Conservation (phyloP, 2,329 filamentous ascomycete genomes). For the Fusarium dimerum region DNA sequence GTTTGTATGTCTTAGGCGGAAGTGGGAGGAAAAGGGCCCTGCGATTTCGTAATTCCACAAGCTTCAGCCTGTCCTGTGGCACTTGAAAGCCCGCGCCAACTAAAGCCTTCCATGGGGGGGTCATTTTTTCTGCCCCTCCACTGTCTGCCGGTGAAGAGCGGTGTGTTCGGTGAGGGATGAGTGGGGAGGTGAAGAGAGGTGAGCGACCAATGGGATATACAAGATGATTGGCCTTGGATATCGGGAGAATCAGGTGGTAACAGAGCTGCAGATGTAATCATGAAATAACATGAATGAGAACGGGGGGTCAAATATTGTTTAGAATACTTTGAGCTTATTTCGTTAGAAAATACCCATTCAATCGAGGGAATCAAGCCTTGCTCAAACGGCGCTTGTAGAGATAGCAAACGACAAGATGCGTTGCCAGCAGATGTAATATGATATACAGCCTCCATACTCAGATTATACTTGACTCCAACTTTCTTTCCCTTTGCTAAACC, state of each 20-base stretch:
- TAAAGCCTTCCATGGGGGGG: constrained; percentile 23
- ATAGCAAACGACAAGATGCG: too few relatives aligned
- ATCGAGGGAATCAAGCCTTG: too few relatives aligned
- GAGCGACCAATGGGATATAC: constrained; percentile 15
- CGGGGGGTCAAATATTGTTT: too few relatives aligned
- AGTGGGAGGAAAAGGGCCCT: constrained; percentile 18
- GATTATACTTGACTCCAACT: neutral
- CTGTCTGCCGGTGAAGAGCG: constrained; percentile 26
- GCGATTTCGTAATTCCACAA: constrained; percentile 34
- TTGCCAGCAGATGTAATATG: too few relatives aligned
- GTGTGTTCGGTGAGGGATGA: constrained; percentile 27
- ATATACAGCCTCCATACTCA: neutral
- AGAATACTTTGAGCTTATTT: too few relatives aligned
- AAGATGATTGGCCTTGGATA: neutral
- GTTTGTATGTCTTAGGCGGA: constrained; percentile 18
- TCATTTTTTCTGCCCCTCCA: constrained; percentile 38
- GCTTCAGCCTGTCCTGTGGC: constrained; percentile 30
- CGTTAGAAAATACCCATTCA: too few relatives aligned
- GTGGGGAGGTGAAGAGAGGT: constrained; percentile 14
- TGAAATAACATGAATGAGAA: neutral
- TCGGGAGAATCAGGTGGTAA: neutral
- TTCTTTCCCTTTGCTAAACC: neutral
- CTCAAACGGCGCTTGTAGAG: too few relatives aligned
- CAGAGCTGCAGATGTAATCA: neutral
- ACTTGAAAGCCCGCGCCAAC: constrained; percentile 25